These are phyloP conservation scores for Botrytis tulipae DNA, from an alignment of 2,329 filamentous ascomycete species.

Conservation along the genomic window DNA sequence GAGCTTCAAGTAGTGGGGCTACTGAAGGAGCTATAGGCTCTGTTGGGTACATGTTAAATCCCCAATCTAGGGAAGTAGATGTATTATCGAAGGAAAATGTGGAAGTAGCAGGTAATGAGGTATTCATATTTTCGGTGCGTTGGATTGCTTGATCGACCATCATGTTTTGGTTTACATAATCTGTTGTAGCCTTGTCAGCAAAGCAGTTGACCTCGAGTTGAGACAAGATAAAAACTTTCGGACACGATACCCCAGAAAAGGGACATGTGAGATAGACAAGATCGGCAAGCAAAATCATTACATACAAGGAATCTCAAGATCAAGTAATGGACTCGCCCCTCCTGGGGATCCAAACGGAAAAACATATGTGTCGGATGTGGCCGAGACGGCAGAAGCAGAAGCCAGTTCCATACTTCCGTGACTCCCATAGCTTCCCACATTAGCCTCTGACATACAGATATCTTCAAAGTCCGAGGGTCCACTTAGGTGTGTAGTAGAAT, in stretches of 20 bases:
- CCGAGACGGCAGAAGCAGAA: constrained; percentile 29
- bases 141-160: constrained; percentile 12
- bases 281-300: constrained; percentile 9
- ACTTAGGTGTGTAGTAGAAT: constrained; percentile 19
- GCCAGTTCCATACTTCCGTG: constrained; percentile 31
- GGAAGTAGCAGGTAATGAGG: constrained; percentile 11
- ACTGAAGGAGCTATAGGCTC: not conserved
- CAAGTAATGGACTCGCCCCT: constrained; percentile 22
- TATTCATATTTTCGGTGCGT: constrained; percentile 2
- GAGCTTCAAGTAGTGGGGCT: constrained; percentile 2
- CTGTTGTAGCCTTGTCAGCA: constrained; percentile 17
- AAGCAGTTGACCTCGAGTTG: not conserved
- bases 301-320: constrained; percentile 31
- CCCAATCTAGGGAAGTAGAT: constrained; percentile 4
- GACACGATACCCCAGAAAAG: not conserved
- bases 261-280: not conserved
- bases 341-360: constrained; percentile 27
- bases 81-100: constrained; percentile 4
- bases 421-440: constrained; percentile 27
- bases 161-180: constrained; percentile 17
- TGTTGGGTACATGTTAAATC: not conserved
- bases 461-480: constrained; percentile 27
- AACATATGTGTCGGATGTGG: constrained; percentile 30
- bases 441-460: constrained; percentile 25
- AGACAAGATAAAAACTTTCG: not conserved